Evolutionary conservation across 352 stramenopile genomes (phyloP).

Genomic region (Elongisporangium senticosum): DNA sequence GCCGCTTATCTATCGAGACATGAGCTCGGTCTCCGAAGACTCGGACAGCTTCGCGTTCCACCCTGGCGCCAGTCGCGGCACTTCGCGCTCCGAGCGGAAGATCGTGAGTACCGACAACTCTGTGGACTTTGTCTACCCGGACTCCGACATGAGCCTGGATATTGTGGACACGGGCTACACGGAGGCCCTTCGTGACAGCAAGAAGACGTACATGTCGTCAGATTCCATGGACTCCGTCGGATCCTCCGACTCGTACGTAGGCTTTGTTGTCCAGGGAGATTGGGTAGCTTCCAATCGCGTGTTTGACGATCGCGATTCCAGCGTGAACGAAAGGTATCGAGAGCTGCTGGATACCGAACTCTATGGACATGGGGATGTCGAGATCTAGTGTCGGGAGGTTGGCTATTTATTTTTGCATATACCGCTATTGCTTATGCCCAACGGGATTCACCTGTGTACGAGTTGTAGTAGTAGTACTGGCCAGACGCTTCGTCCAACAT

Average conservation of each 20-base stretch:
- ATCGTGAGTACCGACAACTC: constrained; percentile 27
- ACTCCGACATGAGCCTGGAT: constrained; percentile 15
- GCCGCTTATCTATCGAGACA: not conserved
- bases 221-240: not conserved
- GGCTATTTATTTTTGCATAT: constrained; percentile 10
- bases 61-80: not conserved
- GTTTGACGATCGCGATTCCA: not conserved
- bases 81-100: constrained; percentile 3
- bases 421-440: constrained; percentile 32
- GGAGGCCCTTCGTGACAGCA: not conserved
- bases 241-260: constrained; percentile 13
- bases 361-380: constrained; percentile 1
- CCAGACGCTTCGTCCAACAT: constrained; percentile 58
- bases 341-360: not conserved
- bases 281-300: not conserved
- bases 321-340: not conserved
- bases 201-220: not conserved
- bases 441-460: constrained; percentile 52
- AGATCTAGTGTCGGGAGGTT: constrained; percentile 2
- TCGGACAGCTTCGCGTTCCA: constrained; percentile 17
- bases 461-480: constrained; percentile 75
- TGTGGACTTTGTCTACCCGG: constrained; percentile 30
- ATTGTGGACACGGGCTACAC: constrained; percentile 11
- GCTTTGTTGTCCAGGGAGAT: constrained; percentile 3
- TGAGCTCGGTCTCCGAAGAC: constrained; percentile 9